phyloP scores from a whole-genome alignment of 192 early-diverging fungal genomes.

The Backusella sp. region DNA sequence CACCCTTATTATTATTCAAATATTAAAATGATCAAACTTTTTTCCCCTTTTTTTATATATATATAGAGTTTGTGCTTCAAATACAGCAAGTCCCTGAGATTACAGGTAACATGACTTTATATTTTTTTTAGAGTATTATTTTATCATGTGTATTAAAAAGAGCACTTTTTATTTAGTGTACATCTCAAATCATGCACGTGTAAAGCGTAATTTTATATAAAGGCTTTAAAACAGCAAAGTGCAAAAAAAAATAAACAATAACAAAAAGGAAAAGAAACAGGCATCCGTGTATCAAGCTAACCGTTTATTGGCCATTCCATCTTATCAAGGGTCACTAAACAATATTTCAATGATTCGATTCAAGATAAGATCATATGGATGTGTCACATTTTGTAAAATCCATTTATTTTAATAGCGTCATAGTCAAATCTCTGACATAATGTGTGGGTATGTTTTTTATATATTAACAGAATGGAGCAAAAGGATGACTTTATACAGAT shows the following conservation, averaged over 20 bases:
- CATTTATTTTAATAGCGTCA: background rate
- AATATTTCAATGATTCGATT: background rate
- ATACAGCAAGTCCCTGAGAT: background rate
- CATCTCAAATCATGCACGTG: background rate
- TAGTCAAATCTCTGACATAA: background rate
- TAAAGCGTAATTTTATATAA: background rate
- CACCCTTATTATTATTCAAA: too few relatives aligned
- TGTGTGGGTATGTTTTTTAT: background rate
- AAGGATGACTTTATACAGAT: too few relatives aligned
- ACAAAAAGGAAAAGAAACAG: background rate
- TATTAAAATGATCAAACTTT: too few relatives aligned
- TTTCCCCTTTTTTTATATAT: background rate
- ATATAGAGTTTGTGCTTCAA: background rate
- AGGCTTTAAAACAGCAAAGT: background rate
- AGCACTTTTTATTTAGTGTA: background rate
- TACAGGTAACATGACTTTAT: background rate
- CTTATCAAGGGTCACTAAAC: background rate
- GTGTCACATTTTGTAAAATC: background rate
- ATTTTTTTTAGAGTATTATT: background rate
- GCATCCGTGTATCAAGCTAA: background rate
- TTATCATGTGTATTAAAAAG: background rate
- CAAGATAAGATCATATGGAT: slow-evolving; percentile 4
- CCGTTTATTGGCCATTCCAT: background rate
- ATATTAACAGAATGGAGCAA: too few relatives aligned
- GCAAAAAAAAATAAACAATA: background rate